Conservation (phyloP, 495 filamentous ascomycete genomes). For the Apiosordaria backusii region DNA sequence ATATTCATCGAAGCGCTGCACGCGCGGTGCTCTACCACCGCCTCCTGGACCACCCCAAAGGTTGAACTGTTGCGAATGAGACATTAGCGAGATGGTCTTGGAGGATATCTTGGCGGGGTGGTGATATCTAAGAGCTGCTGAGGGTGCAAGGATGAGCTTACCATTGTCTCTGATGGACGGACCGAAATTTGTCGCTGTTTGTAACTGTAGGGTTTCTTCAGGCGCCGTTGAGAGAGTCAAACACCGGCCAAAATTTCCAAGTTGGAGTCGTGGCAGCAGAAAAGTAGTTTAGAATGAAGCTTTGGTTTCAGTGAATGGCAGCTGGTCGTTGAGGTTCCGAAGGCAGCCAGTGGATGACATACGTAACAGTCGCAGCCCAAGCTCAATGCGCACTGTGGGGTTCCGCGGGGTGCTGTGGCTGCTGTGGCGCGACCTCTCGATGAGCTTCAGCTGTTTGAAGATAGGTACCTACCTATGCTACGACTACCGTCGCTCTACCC, state of each 20-base stretch:
- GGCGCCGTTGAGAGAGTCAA: neutral
- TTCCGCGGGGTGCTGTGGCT: constrained; percentile 11
- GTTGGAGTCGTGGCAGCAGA: neutral
- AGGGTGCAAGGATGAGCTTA: neutral
- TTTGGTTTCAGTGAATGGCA: neutral
- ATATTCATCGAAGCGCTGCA: constrained; percentile 87
- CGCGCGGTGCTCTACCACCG: constrained; percentile 38
- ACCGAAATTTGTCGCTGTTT: neutral
- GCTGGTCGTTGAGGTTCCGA: neutral
- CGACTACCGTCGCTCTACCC: too few species aligned
- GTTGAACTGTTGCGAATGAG: constrained; percentile 25
- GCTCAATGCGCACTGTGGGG: neutral
- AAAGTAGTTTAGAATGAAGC: neutral
- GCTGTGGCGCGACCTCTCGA: constrained; percentile 15
- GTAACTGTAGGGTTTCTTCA: neutral
- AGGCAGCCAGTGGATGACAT: constrained; percentile 13
- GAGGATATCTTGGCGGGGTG: constrained; percentile 5
- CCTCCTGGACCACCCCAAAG: constrained; percentile 29
- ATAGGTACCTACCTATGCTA: too few species aligned
- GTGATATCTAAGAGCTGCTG: neutral
- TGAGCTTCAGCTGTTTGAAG: neutral
- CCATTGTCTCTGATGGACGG: neutral
- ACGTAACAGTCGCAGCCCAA: neutral
- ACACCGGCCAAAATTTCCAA: neutral
- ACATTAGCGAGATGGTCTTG: constrained; percentile 19